phyloP scores from a whole-genome alignment of 345 rosid genomes.

The Eucalyptus sp. region DNA sequence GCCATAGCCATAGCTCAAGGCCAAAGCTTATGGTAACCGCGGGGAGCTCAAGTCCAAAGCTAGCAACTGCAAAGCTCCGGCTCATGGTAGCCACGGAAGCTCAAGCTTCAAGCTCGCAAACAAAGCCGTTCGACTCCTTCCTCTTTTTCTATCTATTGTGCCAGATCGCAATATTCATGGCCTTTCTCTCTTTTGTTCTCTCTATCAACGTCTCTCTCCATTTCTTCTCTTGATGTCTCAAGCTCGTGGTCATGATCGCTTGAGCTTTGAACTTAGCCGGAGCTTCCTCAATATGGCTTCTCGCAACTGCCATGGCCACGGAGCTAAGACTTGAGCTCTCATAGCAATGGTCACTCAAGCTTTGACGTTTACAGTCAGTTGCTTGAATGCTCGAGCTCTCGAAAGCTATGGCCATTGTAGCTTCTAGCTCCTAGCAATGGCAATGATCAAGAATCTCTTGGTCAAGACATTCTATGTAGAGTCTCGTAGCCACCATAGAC shows the following conservation, averaged over 20 bases:
- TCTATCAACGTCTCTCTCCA: neutral
- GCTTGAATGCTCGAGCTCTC: neutral
- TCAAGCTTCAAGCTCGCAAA: neutral
- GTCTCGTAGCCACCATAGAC: neutral
- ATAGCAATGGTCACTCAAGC: neutral
- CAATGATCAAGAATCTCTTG: neutral
- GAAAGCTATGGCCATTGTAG: neutral
- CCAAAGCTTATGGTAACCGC: neutral
- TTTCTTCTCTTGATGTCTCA: neutral
- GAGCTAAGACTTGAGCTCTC: neutral
- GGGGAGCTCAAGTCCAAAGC: neutral
- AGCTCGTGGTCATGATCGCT: neutral
- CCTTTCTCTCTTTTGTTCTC: neutral
- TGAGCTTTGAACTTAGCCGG: neutral
- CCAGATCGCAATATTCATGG: neutral
- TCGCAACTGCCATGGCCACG: neutral
- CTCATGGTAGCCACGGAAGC: neutral
- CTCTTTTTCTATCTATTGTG: neutral
- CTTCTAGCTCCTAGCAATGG: neutral
- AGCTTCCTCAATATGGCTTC: neutral
- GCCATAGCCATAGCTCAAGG: neutral
- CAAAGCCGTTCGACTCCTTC: neutral
- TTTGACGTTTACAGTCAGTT: neutral
- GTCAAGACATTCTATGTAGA: neutral
- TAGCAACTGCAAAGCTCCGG: neutral